Base-by-base conservation (phyloP, 805 yeast species). In the Hyphopichia homilentoma region DNA sequence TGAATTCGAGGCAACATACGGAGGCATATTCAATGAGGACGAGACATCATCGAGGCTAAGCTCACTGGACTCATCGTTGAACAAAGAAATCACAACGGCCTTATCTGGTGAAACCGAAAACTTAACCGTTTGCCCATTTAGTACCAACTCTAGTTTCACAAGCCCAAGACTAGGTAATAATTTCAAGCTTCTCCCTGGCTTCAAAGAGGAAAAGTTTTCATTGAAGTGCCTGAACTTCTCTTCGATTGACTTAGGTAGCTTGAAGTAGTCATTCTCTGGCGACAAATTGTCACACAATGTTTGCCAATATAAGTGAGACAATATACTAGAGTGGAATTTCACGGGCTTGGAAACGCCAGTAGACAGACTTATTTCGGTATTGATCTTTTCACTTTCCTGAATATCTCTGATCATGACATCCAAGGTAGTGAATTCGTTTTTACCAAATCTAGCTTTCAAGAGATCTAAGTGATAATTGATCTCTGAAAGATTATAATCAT, bases 231-330 rank as follows among this genome's bases (percentile, higher is more conserved):
- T 59, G 34, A 80, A 61, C 17, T 61, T 57, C 0, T 49, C 27
- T 18, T 63, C 50, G 2, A 87, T 55, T 1, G 35, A 46, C 0
- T 44, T 41, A 1, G 94, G 93, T 2, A 79, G 46, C 6, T 45
- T 51, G 43, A 77, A 70, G n/a, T 52, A 48, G 20, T 65, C 68
- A n/a, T 31, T 40, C 2, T 52, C 60, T 12, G 47, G 34, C n/a
- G 35, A 37, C 5, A 51, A 26, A 21, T 35, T 40, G 5, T 60
- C 55, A 18, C 64, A 47, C n/a, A 73, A 47, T 4, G 68, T 61
- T 1, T 89, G 86, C 98, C 98, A 90, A 52, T 79, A 90, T 13
- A 84, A 54, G 39, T 82, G 76, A 1, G 96, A 87, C 7, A 90
- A 59, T 13, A 87, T 67, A 3, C 81, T 68, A 0, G 85, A 75